A percentile compares a stretch with the other conserved stretches of the same genome.
Evolutionary conservation across 192 early-diverging fungal species (phyloP).

Genomic region (Thamnidium elegans): DNA sequence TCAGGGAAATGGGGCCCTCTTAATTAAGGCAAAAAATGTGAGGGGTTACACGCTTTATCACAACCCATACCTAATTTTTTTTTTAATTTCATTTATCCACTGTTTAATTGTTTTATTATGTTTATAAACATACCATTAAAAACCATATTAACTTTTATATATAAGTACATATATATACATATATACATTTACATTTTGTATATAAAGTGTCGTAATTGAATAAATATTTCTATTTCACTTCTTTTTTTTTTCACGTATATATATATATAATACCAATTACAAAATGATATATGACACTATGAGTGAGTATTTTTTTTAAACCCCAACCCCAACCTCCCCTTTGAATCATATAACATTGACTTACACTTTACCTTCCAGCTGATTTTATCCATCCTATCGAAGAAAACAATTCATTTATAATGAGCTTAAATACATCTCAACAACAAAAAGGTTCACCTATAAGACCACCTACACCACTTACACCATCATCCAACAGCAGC

Average conservation of each 20-base stretch:
- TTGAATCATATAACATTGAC: neutral
- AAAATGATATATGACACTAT: neutral
- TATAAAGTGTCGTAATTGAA: neutral
- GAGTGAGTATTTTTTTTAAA: slow-evolving; percentile 2
- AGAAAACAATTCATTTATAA: neutral
- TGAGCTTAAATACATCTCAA: neutral
- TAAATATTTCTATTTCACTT: neutral
- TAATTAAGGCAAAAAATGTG: slow-evolving; percentile 7
- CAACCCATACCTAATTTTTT: neutral
- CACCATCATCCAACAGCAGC: too few species aligned
- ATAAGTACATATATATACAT: slow-evolving; percentile 8
- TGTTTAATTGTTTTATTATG: neutral
- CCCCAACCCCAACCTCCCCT: too few species aligned
- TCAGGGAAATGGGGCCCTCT: too few species aligned
- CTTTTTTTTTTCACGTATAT: neutral
- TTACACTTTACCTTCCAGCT: neutral
- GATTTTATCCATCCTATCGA: neutral
- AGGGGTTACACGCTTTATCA: neutral
- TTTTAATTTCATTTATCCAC: slow-evolving; percentile 10
- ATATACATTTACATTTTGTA: neutral
- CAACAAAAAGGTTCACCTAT: neutral
- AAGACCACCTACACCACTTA: too few species aligned
- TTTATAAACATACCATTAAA: too few species aligned
- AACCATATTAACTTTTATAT: too few species aligned
- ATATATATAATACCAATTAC: neutral